phyloP scores from a whole-genome alignment of 371 early-diverging fungal species.

The Polyrhizophydium stewartii region DNA sequence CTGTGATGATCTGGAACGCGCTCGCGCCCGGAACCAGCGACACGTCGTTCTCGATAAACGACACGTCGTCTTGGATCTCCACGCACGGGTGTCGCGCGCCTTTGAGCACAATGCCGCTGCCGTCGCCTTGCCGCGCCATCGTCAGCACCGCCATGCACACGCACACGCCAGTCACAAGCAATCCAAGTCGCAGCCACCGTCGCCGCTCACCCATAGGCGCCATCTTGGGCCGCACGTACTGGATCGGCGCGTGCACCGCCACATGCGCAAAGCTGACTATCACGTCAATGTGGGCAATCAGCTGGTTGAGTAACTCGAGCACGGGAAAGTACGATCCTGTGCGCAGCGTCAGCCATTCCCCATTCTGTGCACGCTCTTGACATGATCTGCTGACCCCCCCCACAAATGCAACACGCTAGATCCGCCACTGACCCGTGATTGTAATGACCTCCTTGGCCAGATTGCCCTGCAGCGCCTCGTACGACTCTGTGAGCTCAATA shows the following conservation, averaged over 20 bases:
- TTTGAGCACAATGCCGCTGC: constrained; percentile 39
- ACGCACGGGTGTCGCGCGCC: constrained; percentile 82
- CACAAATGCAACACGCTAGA: neutral
- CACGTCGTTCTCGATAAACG: constrained; percentile 93
- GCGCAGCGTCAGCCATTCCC: neutral
- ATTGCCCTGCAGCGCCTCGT: constrained; percentile 62
- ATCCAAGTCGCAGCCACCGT: neutral
- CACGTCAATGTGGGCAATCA: constrained; percentile 83
- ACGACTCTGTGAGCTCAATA: constrained; percentile 50
- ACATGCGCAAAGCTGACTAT: constrained; percentile 86
- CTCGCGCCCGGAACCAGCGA: constrained; percentile 45
- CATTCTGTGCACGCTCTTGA: too few relatives aligned
- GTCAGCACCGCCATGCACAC: neutral
- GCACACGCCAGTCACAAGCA: neutral
- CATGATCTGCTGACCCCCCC: neutral
- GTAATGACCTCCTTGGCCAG: constrained; percentile 83
- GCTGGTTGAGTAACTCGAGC: constrained; percentile 69
- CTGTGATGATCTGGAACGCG: constrained; percentile 66
- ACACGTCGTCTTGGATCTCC: constrained; percentile 88
- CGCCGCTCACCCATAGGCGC: constrained; percentile 41
- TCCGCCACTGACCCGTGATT: constrained; percentile 54
- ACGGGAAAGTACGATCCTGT: constrained; percentile 75
- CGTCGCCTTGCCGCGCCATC: constrained; percentile 40
- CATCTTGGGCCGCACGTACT: constrained; percentile 79
- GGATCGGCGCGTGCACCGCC: constrained; percentile 74